These are phyloP conservation scores for Aspergillus calidoustus DNA, from an alignment of 2,329 filamentous ascomycete species.

Conservation along the genomic window DNA sequence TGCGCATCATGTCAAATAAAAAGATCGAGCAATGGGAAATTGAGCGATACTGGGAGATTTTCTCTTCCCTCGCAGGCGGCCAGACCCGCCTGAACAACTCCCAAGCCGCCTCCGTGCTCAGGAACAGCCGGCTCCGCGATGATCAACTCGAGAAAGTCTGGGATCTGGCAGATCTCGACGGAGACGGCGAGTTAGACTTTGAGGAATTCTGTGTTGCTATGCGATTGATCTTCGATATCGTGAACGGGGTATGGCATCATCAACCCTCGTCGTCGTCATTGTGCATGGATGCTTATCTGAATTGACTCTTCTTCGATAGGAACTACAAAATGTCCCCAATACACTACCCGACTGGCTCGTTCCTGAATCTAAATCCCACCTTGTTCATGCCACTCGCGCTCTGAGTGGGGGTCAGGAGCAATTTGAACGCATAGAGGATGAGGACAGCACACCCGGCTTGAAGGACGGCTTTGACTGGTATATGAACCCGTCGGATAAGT, in stretches of 20 bases:
- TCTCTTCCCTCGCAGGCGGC: conserved; percentile 68
- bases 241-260: conserved; percentile 76
- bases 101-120: conserved; percentile 72
- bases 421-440: conserved; percentile 81
- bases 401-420: conserved; percentile 77
- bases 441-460: conserved; percentile 79
- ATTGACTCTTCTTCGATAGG: conserved; percentile 55
- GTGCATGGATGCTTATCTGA: neutral
- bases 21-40: conserved; percentile 75
- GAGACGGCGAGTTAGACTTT: conserved; percentile 96
- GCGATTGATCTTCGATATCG: conserved; percentile 94
- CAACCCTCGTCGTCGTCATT: neutral
- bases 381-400: conserved; percentile 81
- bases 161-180: conserved; percentile 96
- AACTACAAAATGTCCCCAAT: conserved; percentile 86
- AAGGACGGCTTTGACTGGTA: conserved; percentile 99
- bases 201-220: conserved; percentile 99
- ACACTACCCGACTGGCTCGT: conserved; percentile 94
- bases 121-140: conserved; percentile 73
- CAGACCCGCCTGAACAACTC: conserved; percentile 68
- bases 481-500: conserved; percentile 88
- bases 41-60: conserved; percentile 81
- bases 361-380: conserved; percentile 89
- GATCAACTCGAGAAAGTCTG: conserved; percentile 95
- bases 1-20: conserved; percentile 41